These are phyloP conservation scores for Chalciporus sphaerocephalus DNA, from an alignment of 768 basidiomycete species.

Conservation along the genomic window DNA sequence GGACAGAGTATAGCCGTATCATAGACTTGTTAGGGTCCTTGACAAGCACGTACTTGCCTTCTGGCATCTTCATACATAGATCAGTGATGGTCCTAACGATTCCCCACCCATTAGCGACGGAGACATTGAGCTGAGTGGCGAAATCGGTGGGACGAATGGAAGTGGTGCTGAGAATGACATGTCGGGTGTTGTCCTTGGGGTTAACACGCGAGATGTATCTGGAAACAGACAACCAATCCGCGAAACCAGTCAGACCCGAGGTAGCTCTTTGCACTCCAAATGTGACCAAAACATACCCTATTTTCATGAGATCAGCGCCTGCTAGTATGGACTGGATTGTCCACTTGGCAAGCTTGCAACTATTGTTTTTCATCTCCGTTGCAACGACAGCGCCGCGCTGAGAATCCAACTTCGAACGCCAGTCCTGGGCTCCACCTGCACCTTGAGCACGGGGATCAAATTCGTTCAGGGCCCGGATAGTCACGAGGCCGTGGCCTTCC, in stretches of 20 bases:
- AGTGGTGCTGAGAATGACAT: slow-evolving; percentile 91
- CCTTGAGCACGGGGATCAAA: slow-evolving; percentile 90
- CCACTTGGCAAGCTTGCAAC: slow-evolving; percentile 96
- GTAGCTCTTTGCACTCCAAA: neutral
- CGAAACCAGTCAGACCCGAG: neutral
- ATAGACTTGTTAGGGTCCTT: slow-evolving; percentile 99
- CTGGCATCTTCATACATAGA: slow-evolving; percentile 92
- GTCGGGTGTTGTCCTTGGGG: slow-evolving; percentile 91
- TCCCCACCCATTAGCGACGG: slow-evolving; percentile 95
- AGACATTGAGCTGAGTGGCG: slow-evolving; percentile 91
- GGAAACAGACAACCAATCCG: slow-evolving; percentile 17
- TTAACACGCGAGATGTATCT: slow-evolving; percentile 95
- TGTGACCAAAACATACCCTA: slow-evolving; percentile 63
- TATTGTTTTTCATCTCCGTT: slow-evolving; percentile 99
- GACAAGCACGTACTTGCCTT: slow-evolving; percentile 95
- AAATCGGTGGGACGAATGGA: slow-evolving; percentile 94
- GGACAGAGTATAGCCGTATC: slow-evolving; percentile 92
- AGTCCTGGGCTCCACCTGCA: slow-evolving; percentile 95
- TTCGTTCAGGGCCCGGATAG: slow-evolving; percentile 94
- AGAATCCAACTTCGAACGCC: slow-evolving; percentile 94
- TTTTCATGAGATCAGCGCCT: slow-evolving; percentile 94
- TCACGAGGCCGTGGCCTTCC: slow-evolving; percentile 75
- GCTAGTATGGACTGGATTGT: slow-evolving; percentile 92
- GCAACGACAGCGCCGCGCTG: slow-evolving; percentile 97
- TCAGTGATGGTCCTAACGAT: slow-evolving; percentile 95